Percentiles rank a stretch among this genome's conserved stretches.
Evolutionary conservation across 768 basidiomycete species (phyloP).

Genomic region (Boletus barrowsii): DNA sequence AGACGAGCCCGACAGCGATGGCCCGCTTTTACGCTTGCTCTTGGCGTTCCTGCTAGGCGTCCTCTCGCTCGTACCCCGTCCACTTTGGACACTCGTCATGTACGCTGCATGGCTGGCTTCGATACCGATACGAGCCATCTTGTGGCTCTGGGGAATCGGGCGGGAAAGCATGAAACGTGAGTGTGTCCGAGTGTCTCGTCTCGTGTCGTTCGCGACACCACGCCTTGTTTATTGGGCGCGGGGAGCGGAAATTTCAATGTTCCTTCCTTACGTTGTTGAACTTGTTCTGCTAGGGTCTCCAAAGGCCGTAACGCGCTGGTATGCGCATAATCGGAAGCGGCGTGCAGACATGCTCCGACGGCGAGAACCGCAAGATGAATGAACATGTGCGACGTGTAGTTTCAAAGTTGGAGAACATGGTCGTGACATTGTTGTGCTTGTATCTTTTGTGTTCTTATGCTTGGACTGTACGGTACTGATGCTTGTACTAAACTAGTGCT

Average conservation of each 20-base stretch:
- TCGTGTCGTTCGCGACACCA: no score
- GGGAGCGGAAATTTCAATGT: no score
- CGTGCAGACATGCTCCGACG: neutral
- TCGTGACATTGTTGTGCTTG: neutral
- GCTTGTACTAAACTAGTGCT: neutral
- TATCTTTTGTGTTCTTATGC: neutral
- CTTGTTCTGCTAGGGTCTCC: neutral
- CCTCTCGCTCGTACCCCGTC: conserved; percentile 1
- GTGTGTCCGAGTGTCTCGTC: neutral
- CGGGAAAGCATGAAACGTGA: neutral
- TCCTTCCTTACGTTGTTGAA: no score
- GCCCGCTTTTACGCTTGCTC: neutral
- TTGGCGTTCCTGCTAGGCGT: neutral
- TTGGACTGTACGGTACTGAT: neutral
- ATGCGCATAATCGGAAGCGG: neutral
- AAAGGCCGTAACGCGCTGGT: neutral
- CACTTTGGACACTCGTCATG: neutral
- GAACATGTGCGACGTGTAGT: no score
- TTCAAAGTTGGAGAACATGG: no score
- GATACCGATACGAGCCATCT: neutral
- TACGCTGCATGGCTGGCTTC: neutral
- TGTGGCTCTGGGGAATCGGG: conserved; percentile 20
- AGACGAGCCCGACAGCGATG: neutral
- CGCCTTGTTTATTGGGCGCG: no score
- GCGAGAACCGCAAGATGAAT: neutral